Conservation (phyloP, 2,329 filamentous ascomycete genomes). For the Hymenoscyphus linearis region DNA sequence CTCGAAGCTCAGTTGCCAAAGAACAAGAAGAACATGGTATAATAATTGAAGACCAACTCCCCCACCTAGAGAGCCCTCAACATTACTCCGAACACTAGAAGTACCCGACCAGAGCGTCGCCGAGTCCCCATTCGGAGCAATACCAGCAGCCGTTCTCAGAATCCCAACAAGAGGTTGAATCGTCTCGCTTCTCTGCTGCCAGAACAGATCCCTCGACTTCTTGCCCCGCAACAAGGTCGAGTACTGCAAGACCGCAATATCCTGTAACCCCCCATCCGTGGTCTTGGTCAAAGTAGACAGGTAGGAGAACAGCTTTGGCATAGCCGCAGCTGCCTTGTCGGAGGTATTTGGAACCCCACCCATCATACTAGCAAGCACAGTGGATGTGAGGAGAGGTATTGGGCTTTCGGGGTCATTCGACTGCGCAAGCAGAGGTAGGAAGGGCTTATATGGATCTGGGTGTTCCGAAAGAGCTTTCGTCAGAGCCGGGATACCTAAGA, state of each 20-base stretch:
- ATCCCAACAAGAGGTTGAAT: constrained; percentile 77
- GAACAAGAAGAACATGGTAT: constrained; percentile 86
- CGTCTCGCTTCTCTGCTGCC: constrained; percentile 84
- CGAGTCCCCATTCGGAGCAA: constrained; percentile 58
- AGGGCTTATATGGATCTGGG: constrained; percentile 71
- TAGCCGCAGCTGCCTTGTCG: constrained; percentile 57
- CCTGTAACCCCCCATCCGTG: constrained; percentile 83
- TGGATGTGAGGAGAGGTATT: constrained; percentile 84
- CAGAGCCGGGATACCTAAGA: constrained; percentile 70
- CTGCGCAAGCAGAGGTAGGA: constrained; percentile 77
- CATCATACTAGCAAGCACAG: constrained; percentile 77
- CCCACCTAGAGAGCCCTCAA: constrained; percentile 62
- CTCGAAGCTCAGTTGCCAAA: constrained; percentile 98
- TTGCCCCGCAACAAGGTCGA: constrained; percentile 75
- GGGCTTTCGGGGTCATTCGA: constrained; percentile 70
- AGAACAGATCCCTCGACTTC: constrained; percentile 76
- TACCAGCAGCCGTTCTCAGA: constrained; percentile 70
- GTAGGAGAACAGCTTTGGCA: constrained; percentile 81
- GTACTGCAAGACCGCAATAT: constrained; percentile 90
- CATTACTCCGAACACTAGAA: constrained; percentile 46
- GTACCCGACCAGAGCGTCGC: constrained; percentile 57
- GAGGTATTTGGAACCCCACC: constrained; percentile 56
- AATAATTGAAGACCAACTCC: constrained; percentile 88
- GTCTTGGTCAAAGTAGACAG: constrained; percentile 78
- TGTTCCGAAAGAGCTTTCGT: constrained; percentile 71